These are phyloP conservation scores for Coemansia sp. DNA, from an alignment of 192 early-diverging fungal species.

Conservation along the genomic window DNA sequence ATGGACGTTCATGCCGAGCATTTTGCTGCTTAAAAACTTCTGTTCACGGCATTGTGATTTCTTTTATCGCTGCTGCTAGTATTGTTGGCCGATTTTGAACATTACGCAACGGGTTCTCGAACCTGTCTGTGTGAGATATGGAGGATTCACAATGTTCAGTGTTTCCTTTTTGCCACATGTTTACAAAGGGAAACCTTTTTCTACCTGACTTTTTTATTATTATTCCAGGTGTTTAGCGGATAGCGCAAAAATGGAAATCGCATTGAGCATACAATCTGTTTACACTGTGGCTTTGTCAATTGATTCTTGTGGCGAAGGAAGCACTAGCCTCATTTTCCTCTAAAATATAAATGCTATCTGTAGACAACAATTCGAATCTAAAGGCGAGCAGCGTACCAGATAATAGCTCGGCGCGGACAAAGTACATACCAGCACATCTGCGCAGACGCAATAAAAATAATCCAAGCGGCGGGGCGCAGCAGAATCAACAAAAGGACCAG, in stretches of 20 bases:
- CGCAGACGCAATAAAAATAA: constrained; percentile 4
- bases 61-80: background rate
- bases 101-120: background rate
- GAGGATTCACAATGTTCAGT: background rate
- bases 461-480: background rate
- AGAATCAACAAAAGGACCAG: background rate
- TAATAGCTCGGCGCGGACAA: background rate
- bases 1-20: background rate
- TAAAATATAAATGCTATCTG: background rate
- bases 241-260: constrained; percentile 1
- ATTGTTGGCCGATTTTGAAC: background rate
- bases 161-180: constrained; percentile 7
- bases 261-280: background rate
- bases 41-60: background rate
- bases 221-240: background rate
- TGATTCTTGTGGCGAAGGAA: background rate
- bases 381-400: background rate
- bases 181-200: background rate
- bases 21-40: background rate
- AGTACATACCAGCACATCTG: constrained; percentile 20
- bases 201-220: background rate
- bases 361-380: background rate
- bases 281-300: constrained; percentile 1
- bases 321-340: background rate
- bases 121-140: background rate